Percentiles rank a stretch among this genome's conserved stretches.
These are phyloP conservation scores for Ottelia alismoides DNA, from an alignment of 106 monocot genomes.

Conservation along the genomic window DNA sequence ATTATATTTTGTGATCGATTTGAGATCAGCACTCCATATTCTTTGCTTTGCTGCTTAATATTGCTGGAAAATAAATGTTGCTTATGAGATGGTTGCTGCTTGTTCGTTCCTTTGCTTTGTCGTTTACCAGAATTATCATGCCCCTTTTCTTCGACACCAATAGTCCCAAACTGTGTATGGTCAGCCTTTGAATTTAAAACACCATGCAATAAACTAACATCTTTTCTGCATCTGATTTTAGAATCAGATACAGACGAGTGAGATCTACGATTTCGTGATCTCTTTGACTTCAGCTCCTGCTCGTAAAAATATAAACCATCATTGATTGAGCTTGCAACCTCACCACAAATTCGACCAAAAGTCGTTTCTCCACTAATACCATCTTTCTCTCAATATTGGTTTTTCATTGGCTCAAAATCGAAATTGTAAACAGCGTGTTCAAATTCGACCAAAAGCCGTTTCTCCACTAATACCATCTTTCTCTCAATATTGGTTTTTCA, in stretches of 20 bases:
- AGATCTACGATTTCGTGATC: slow-evolving; percentile 16
- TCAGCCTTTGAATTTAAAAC: slow-evolving; percentile 21
- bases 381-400: too few relatives aligned
- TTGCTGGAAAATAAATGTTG: slow-evolving; percentile 61
- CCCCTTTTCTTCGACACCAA: slow-evolving; percentile 35
- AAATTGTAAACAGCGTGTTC: too few relatives aligned
- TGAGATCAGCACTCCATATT: too few relatives aligned
- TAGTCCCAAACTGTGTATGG: slow-evolving; percentile 17
- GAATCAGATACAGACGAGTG: too few relatives aligned
- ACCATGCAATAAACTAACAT: slow-evolving; percentile 14
- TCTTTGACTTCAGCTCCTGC: slow-evolving; percentile 54
- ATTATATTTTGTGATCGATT: too few relatives aligned
- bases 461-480: too few relatives aligned
- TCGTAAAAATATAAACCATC: slow-evolving; percentile 87
- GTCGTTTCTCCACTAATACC: slow-evolving; percentile 11
- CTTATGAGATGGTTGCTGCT: slow-evolving; percentile 32
- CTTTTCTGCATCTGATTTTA: slow-evolving; percentile 27
- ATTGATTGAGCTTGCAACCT: slow-evolving; percentile 56
- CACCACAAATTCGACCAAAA: slow-evolving; percentile 43
- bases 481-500: too few relatives aligned
- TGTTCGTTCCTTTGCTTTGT: slow-evolving; percentile 49
- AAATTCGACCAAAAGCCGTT: too few relatives aligned
- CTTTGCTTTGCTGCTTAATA: slow-evolving; percentile 25
- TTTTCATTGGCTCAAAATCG: too few relatives aligned
- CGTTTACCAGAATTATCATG: slow-evolving; percentile 38